phyloP scores from a whole-genome alignment of 139 green algal species.

The Chlorella vulgaris region DNA sequence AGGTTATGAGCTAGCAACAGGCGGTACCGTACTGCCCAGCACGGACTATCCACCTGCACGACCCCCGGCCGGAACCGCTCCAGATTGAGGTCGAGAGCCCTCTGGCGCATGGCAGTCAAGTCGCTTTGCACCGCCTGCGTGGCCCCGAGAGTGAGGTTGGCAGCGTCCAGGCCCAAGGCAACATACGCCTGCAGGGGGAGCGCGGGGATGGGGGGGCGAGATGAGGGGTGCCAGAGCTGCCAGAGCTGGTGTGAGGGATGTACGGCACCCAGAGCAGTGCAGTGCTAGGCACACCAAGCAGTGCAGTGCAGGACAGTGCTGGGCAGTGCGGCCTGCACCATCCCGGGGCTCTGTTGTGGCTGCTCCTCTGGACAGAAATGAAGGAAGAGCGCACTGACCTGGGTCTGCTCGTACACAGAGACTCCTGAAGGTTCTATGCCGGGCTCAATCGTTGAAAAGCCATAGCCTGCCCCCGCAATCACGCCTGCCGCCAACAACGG shows the following conservation, averaged over 20 bases:
- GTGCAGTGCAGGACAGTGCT: no score
- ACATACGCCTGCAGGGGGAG: conserved; percentile 10
- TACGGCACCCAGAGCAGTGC: neutral
- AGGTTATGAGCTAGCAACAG: neutral
- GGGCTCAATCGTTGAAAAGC: conserved; percentile 15
- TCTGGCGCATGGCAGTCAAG: neutral
- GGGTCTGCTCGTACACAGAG: neutral
- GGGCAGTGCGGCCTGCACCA: no score
- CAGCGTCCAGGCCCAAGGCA: neutral
- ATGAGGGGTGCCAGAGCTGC: neutral
- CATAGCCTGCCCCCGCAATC: neutral
- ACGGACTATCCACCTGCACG: neutral
- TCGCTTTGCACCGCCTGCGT: neutral
- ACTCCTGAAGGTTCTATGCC: neutral
- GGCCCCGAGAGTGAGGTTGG: conserved; percentile 2
- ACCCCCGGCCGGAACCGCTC: conserved; percentile 8
- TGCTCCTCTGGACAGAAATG: neutral
- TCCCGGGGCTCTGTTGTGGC: neutral
- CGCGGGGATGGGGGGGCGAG: neutral
- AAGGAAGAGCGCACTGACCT: neutral
- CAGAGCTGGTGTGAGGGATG: neutral
- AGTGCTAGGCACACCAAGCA: neutral
- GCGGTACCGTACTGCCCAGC: no score
- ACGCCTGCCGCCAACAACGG: neutral
- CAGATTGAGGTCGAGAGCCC: neutral